A percentile compares a stretch with the other conserved stretches of the same genome.
Evolutionary conservation across 1,139 yeast genomes (phyloP).

Genomic region (Scheffersomyces stambukii): DNA sequence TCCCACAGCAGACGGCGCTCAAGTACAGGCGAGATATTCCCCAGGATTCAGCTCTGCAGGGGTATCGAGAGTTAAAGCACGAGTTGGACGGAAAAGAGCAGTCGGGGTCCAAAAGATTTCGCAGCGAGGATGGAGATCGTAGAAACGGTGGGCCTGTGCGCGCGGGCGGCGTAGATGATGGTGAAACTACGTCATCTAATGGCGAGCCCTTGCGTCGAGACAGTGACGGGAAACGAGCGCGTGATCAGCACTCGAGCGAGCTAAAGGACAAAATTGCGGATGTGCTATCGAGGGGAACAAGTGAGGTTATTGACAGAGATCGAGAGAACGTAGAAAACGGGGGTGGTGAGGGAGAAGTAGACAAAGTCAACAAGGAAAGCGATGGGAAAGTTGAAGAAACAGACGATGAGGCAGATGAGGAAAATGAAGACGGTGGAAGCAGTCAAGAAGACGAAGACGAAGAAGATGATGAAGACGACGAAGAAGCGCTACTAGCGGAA

Average conservation of each 20-base stretch:
- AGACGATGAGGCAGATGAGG: constrained; percentile 5
- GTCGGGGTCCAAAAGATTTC: constrained; percentile 2
- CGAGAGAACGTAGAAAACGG: constrained; percentile 2
- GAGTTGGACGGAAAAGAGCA: constrained; percentile 14
- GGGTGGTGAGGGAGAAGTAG: constrained; percentile 7
- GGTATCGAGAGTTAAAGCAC: constrained; percentile 20
- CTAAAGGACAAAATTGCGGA: neutral
- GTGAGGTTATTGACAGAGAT: constrained; percentile 3
- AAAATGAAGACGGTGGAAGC: constrained; percentile 9
- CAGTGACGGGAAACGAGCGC: no score
- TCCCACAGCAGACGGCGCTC: constrained; percentile 67
- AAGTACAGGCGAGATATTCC: constrained; percentile 49
- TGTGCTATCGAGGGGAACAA: constrained; percentile 2
- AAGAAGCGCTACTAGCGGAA: constrained; percentile 47
- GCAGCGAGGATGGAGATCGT: no score
- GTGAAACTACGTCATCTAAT: no score
- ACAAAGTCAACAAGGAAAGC: constrained; percentile 11
- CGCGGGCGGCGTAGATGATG: no score
- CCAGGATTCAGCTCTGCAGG: constrained; percentile 18
- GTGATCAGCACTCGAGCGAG: no score
- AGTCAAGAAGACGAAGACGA: constrained; percentile 10
- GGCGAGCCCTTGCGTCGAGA: no score
- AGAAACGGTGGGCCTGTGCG: no score
- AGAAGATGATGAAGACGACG: constrained; percentile 7
- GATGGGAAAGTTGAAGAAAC: constrained; percentile 15